Evolutionary conservation across 31 red algal species (phyloP), one percentile per base, ranked within the genome.

Genomic region (Odonthalia washingtoniensis): DNA sequence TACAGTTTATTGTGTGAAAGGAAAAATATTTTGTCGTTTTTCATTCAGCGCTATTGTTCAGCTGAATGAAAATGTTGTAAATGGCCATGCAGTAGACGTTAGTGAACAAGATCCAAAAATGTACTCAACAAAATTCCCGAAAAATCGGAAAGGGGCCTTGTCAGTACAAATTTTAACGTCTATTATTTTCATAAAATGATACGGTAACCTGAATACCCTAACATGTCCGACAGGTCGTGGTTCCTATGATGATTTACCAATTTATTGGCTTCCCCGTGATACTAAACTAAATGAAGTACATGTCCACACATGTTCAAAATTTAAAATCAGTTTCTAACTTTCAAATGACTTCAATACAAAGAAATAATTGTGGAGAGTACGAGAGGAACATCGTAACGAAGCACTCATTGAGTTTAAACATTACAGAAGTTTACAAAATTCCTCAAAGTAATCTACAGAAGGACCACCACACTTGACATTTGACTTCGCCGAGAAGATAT

Each of bases 1-100:
- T n/a, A n/a, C n/a, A n/a, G n/a, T n/a, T n/a, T n/a, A n/a, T n/a
- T 61, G 52, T 61, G 14, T 61, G 52, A 61, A 61, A 61, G 52
- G 52, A 61, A 61, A 24, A 61, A 14, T 14, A 17, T 14, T 61
- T 24, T 61, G 52, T 24, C 52, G 52, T 24, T 14, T 17, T 61
- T 14, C 52, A 17, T 61, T 61, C 24, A 17, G 16, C 24, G 14
- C 52, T 24, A 61, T 24, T 17, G 52, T 61, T 17, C 52, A 61
- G 24, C 52, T 61, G 52, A 61, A 61, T 61, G 14, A 14, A 17
- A 61, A 61, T 24, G 24, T 61, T 61, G 14, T 61, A 14, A 61
- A 61, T 61, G 16, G 52, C 52, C 52, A 61, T 61, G 52, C 52
- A 61, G 52, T 24, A 17, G 52, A 61, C 14, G 14, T 61, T 17